Evolutionary conservation across 805 yeast species (phyloP).

Genomic region (Ogataea zsoltii): DNA sequence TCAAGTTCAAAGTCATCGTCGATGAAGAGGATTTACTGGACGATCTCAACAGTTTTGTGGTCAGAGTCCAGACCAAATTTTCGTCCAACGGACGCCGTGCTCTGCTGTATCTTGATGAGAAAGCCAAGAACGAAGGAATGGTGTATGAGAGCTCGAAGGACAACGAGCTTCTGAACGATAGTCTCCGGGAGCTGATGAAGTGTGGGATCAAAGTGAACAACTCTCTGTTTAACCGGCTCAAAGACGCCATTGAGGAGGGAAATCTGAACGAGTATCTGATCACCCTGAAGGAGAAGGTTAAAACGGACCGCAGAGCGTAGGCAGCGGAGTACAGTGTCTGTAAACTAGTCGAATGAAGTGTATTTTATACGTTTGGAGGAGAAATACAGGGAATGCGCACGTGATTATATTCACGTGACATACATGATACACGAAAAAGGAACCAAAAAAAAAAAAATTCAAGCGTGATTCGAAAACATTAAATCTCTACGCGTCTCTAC

Average conservation of each 20-base stretch:
- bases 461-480: not conserved
- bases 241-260: constrained; percentile 27
- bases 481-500: not conserved
- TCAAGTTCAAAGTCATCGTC: constrained; percentile 26
- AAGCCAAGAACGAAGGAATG: constrained; percentile 11
- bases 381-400: too few species aligned
- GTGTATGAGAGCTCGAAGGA: constrained; percentile 13
- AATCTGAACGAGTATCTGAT: constrained; percentile 30
- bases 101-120: constrained; percentile 9
- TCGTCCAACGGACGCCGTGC: constrained; percentile 20
- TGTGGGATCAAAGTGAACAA: constrained; percentile 26
- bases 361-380: too few species aligned
- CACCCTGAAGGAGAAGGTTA: constrained; percentile 27
- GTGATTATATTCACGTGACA: not conserved
- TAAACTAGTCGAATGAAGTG: not conserved
- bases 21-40: constrained; percentile 32
- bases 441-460: not conserved
- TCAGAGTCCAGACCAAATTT: constrained; percentile 31
- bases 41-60: constrained; percentile 23
- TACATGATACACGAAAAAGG: not conserved
- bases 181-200: constrained; percentile 25
- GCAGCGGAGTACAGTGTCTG: constrained; percentile 4
- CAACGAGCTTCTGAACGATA: constrained; percentile 19
- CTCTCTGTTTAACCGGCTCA: constrained; percentile 20
- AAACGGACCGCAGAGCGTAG: constrained; percentile 29